phyloP scores from a whole-genome alignment of 208 protist species.

The Crithidia brevicula region DNA sequence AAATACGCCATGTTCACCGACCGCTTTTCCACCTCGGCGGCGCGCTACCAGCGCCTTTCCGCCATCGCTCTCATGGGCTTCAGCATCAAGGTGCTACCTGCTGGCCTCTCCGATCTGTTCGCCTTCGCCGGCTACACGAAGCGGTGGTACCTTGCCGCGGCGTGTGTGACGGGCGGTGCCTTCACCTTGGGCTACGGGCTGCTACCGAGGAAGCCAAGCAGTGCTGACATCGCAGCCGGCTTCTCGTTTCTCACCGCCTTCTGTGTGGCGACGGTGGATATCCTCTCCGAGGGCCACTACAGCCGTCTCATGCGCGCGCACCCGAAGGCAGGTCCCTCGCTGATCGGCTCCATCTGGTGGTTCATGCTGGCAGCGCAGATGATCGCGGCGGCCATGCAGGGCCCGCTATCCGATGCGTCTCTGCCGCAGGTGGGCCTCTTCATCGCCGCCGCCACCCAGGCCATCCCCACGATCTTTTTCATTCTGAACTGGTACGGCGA shows the following conservation, averaged over 20 bases:
- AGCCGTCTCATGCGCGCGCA: constrained; percentile 55
- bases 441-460: constrained; percentile 48
- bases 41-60: constrained; percentile 50
- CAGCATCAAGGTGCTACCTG: constrained; percentile 60
- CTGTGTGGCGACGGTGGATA: constrained; percentile 64
- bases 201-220: constrained; percentile 37
- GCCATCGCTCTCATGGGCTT: constrained; percentile 47
- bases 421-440: constrained; percentile 44
- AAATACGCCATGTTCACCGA: constrained; percentile 53
- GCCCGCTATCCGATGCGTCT: constrained; percentile 47
- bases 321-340: constrained; percentile 42
- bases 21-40: constrained; percentile 35
- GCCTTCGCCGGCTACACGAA: constrained; percentile 65
- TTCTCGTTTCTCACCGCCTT: constrained; percentile 58
- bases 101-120: constrained; percentile 55
- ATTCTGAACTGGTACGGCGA: constrained; percentile 71
- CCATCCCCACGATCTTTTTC: constrained; percentile 53
- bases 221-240: constrained; percentile 36
- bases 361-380: constrained; percentile 49
- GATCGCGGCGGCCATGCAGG: constrained; percentile 40
- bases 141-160: constrained; percentile 59
- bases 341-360: constrained; percentile 76
- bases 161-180: constrained; percentile 40
- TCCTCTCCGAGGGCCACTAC: constrained; percentile 75
- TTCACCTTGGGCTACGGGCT: constrained; percentile 47